phyloP scores from a whole-genome alignment of 257 asterid species.

The Schizonepeta tenuifolia region DNA sequence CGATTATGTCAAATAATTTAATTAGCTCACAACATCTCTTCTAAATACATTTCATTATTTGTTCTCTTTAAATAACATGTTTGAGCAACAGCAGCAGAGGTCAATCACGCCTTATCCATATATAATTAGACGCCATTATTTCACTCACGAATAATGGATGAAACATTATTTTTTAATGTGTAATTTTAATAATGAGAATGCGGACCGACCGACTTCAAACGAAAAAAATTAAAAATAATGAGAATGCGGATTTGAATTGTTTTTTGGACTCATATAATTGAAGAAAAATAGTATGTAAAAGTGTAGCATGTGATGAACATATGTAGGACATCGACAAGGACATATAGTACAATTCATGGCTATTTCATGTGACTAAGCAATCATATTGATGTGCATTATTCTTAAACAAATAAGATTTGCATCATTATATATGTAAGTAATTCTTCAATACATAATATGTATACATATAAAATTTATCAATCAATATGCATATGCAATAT shows the following conservation, averaged over 20 bases:
- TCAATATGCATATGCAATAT: background rate
- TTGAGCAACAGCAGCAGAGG: background rate
- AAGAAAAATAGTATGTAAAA: slow-evolving; percentile 2
- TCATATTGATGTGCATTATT: slow-evolving; percentile 39
- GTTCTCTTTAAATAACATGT: background rate
- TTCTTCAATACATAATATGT: background rate
- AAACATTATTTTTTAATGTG: background rate
- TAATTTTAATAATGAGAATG: background rate
- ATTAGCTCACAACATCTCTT: background rate
- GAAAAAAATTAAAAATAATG: background rate
- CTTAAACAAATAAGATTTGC: background rate
- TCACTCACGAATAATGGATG: slow-evolving; percentile 6
- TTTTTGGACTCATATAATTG: slow-evolving; percentile 5
- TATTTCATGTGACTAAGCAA: slow-evolving; percentile 49
- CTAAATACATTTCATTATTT: background rate
- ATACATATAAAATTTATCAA: background rate
- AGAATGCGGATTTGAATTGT: background rate
- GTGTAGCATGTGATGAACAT: slow-evolving; percentile 36
- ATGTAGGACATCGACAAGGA: slow-evolving; percentile 31
- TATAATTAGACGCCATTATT: slow-evolving; percentile 20
- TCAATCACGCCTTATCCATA: slow-evolving; percentile 17
- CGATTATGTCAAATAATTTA: background rate
- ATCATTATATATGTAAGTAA: background rate
- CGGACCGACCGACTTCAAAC: too few species aligned
- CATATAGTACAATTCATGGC: slow-evolving; percentile 24